phyloP scores from a whole-genome alignment of 768 basidiomycete species.

The Rhizopogon salebrosus region DNA sequence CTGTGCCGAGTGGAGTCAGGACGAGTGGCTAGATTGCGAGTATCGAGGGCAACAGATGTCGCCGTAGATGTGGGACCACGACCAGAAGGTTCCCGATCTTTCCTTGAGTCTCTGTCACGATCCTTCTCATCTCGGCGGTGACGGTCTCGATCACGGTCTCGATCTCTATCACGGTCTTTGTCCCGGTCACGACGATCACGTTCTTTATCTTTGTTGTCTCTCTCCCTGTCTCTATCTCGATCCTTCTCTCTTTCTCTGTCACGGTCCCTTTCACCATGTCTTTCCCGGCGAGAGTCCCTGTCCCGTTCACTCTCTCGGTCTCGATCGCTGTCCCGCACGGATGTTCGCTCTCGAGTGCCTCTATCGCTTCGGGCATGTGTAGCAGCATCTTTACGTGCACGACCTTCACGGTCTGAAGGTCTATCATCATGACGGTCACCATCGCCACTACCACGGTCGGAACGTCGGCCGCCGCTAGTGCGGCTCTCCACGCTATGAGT shows the following conservation, averaged over 20 bases:
- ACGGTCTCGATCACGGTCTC: constrained; percentile 36
- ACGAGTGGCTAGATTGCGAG: constrained; percentile 51
- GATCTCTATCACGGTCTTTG: constrained; percentile 47
- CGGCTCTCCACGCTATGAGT: constrained; percentile 71
- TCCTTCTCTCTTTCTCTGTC: constrained; percentile 44
- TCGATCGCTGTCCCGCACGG: constrained; percentile 26
- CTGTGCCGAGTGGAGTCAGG: constrained; percentile 59
- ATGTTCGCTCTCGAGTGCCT: constrained; percentile 37
- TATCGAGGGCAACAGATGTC: constrained; percentile 35
- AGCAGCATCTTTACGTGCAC: constrained; percentile 43
- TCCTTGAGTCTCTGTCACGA: constrained; percentile 57
- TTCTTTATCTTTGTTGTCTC: constrained; percentile 33
- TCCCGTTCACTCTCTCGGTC: constrained; percentile 44
- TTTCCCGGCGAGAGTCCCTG: constrained; percentile 42
- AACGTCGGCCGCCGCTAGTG: constrained; percentile 60
- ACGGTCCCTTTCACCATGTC: constrained; percentile 43
- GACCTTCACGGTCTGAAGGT: constrained; percentile 45
- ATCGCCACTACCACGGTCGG: constrained; percentile 44
- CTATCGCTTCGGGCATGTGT: constrained; percentile 50
- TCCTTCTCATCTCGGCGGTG: constrained; percentile 60
- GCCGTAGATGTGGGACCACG: constrained; percentile 30
- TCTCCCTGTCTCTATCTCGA: constrained; percentile 34
- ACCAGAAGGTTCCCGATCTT: constrained; percentile 47
- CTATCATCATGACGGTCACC: constrained; percentile 46
- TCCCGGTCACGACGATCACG: constrained; percentile 35